Conservation (phyloP, 2,329 filamentous ascomycete genomes). For the Cytospora chrysosperma region DNA sequence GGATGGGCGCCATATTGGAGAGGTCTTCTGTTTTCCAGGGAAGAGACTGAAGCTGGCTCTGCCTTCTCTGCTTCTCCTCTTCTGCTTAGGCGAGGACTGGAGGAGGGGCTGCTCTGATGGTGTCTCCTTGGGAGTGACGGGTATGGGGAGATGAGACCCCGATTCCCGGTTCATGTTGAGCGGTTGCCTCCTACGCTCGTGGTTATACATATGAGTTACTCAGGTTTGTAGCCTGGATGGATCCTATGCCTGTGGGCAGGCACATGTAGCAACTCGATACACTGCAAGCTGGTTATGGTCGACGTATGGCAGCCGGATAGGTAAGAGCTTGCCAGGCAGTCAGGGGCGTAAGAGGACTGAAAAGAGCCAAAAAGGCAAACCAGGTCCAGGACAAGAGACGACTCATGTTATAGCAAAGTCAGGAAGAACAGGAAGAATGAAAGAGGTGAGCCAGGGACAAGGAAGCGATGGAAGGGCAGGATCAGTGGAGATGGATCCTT, state of each 20-base stretch:
- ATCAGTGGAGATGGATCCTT: slow-evolving; percentile 15
- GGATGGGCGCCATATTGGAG: slow-evolving; percentile 24
- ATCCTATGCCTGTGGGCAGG: neutral
- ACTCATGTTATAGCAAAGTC: slow-evolving; percentile 7
- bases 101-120: slow-evolving; percentile 22
- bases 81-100: slow-evolving; percentile 11
- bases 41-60: slow-evolving; percentile 21
- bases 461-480: slow-evolving; percentile 12
- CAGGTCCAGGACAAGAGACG: neutral
- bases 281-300: neutral
- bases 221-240: neutral
- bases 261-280: neutral
- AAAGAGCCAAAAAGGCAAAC: neutral
- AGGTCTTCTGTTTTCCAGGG: slow-evolving; percentile 12
- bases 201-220: neutral
- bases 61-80: slow-evolving; percentile 21
- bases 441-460: neutral
- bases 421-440: neutral
- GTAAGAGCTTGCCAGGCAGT: neutral
- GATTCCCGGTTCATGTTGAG: slow-evolving; percentile 22
- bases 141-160: slow-evolving; percentile 22
- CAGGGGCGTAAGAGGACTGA: slow-evolving; percentile 4
- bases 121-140: slow-evolving; percentile 21
- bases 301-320: neutral
- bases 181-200: neutral